Evolutionary conservation across 106 monocot species (phyloP), one percentile per base, ranked within the genome.

Genomic region (Apostasia shenzhenica): DNA sequence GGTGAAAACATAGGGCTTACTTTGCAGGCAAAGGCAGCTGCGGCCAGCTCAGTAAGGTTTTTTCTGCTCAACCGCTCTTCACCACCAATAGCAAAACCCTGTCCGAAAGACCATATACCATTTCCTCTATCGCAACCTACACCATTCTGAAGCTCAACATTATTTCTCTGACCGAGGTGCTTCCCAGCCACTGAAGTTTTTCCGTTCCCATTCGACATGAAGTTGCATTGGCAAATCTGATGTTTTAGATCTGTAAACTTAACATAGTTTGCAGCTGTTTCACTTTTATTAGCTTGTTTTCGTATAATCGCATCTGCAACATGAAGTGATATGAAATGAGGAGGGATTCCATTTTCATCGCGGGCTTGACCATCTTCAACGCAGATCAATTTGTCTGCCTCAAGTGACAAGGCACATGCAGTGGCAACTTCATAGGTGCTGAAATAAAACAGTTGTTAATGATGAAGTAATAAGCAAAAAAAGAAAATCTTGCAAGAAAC

Each of bases 341-440:
- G 72, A 51, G 69, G 67, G 56, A 77, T 69, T 14, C 74, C 83
- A 63, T 70, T 37, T 45, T 81, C 79, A 74, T 90, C 83, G 56
- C 76, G 74, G 59, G 86, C 86, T 13, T 73, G 76, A 42, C 90
- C 90, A 79, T 90, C 83, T 37, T 77, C 59, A 42, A 90, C 72
- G 72, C 86, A 90, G 5, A 90, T 90, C 55, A 90, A 51, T 68
- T 90, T 90, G 59, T 90, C 90, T 9, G 90, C 86, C 71, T 86
- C 74, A 45, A 90, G 74, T 38, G 86, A 81, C 56, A 90, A 78
- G 8, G 90, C 90, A 75, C 90, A 90, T 37, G 90, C 90, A 61
- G 90, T 90, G 44, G 90, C 90, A 66, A 90, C 90, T 79, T 90
- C 90, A 81, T 87, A 87, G 2, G 84, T 87, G 73, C 91, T 91